These are phyloP conservation scores for Raddia guianensis DNA, from an alignment of 176 grass and related monocot species.

Conservation along the genomic window DNA sequence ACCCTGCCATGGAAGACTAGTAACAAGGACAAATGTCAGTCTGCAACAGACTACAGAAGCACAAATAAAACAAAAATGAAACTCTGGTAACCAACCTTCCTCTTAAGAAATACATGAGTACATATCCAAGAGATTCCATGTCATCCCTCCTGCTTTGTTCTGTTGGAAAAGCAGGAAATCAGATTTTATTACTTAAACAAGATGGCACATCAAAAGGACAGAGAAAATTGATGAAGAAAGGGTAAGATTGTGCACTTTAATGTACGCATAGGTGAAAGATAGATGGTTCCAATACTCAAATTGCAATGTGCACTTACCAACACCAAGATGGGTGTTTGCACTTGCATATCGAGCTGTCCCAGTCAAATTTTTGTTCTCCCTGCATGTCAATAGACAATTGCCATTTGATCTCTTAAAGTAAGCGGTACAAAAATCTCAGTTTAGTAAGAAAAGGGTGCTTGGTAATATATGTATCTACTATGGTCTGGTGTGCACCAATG, in stretches of 20 bases:
- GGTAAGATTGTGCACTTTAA: not conserved
- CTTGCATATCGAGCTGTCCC: constrained; percentile 95
- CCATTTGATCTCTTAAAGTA: not conserved
- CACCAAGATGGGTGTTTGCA: constrained; percentile 92
- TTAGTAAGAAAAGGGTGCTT: constrained; percentile 8
- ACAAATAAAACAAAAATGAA: not conserved
- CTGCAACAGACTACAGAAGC: not conserved
- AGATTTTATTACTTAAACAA: constrained; percentile 3
- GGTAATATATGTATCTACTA: constrained; percentile 8
- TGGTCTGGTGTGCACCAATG: not conserved
- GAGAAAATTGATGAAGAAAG: not conserved
- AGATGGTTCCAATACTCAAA: not conserved
- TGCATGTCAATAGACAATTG: constrained; percentile 37
- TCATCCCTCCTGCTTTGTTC: constrained; percentile 98
- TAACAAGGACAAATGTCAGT: constrained; percentile 9
- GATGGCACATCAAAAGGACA: not conserved
- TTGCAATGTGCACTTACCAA: constrained; percentile 47
- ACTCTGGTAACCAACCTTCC: constrained; percentile 68
- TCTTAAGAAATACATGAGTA: constrained; percentile 93
- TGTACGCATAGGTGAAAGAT: not conserved
- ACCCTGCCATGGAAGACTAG: constrained; percentile 88
- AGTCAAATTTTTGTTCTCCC: constrained; percentile 87
- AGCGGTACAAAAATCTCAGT: constrained; percentile 23
- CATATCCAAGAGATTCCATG: constrained; percentile 96
- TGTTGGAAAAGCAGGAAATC: constrained; percentile 42